Evolutionary conservation across 2,329 filamentous ascomycete genomes (phyloP).

Genomic region (Ophiostoma ulmi): DNA sequence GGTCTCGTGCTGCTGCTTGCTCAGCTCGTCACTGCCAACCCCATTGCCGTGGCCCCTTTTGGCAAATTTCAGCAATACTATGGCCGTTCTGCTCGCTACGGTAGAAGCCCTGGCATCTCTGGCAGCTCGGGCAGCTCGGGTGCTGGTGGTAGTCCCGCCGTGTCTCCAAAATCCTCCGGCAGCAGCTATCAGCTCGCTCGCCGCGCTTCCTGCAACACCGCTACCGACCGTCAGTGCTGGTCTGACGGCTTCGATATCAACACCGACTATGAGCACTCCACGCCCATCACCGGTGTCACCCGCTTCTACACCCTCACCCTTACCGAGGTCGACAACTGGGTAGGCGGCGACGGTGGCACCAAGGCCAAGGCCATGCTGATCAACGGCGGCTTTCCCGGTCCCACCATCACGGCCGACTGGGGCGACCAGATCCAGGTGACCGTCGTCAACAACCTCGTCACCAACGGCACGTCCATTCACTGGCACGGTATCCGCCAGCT

Average conservation of each 20-base stretch:
- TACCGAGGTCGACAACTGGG: constrained; percentile 27
- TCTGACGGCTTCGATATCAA: constrained; percentile 27
- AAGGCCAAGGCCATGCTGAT: constrained; percentile 29
- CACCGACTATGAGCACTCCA: constrained; percentile 28
- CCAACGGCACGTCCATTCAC: constrained; percentile 44
- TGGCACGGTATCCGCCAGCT: constrained; percentile 47
- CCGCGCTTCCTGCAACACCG: constrained; percentile 25
- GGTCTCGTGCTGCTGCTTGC: constrained; percentile 4
- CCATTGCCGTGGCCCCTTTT: not conserved
- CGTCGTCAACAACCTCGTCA: constrained; percentile 58
- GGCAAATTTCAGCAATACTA: not conserved
- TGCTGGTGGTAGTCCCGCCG: not conserved
- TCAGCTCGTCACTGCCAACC: not conserved
- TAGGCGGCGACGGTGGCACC: constrained; percentile 26
- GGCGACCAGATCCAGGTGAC: constrained; percentile 53
- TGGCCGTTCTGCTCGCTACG: not conserved
- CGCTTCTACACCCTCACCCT: constrained; percentile 26
- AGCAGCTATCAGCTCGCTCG: not conserved
- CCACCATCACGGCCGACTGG: constrained; percentile 36
- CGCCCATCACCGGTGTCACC: constrained; percentile 26
- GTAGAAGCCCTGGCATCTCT: not conserved
- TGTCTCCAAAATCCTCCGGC: not conserved
- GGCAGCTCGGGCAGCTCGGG: too few species aligned
- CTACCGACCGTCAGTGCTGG: constrained; percentile 28
- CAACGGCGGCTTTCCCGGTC: constrained; percentile 24